Evolutionary conservation across 2,329 filamentous ascomycete species (phyloP).

Genomic region (Paecilomyces dactylethromorphus): DNA sequence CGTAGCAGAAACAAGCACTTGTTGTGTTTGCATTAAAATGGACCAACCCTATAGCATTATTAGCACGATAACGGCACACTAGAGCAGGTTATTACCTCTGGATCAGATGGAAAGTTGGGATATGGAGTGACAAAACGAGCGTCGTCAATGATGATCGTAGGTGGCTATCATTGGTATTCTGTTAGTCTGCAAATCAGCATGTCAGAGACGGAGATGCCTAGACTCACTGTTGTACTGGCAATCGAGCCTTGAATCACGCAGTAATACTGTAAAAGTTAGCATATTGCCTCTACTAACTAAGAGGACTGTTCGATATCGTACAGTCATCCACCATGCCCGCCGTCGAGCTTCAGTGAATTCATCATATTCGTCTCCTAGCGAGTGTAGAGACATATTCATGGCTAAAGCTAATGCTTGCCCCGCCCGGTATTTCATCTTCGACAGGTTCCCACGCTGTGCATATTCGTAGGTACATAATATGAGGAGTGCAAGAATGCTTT

Average conservation of each 20-base stretch:
- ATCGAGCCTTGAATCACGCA: constrained; percentile 40
- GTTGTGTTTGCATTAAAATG: constrained; percentile 36
- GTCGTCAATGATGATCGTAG: constrained; percentile 38
- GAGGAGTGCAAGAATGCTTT: constrained; percentile 34
- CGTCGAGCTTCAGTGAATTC: constrained; percentile 34
- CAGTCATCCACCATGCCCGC: constrained; percentile 45
- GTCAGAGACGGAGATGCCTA: neutral
- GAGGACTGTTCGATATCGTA: constrained; percentile 13
- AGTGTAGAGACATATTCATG: constrained; percentile 38
- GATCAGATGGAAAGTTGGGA: constrained; percentile 32
- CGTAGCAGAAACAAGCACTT: constrained; percentile 35
- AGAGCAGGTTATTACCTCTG: constrained; percentile 25
- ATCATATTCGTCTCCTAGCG: constrained; percentile 24
- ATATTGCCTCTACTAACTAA: neutral
- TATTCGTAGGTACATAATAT: constrained; percentile 42
- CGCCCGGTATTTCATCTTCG: constrained; percentile 41
- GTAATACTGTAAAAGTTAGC: constrained; percentile 29
- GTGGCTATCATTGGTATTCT: constrained; percentile 21
- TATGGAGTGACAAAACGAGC: constrained; percentile 38
- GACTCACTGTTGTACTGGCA: constrained; percentile 36
- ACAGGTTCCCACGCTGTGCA: constrained; percentile 37
- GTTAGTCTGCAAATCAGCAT: constrained; percentile 7
- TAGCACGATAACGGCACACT: constrained; percentile 6
- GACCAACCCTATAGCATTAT: constrained; percentile 32
- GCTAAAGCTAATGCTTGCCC: constrained; percentile 38